A percentile compares a stretch with the other conserved stretches of the same genome.
These are phyloP conservation scores for Aspergillus pseudotamarii DNA, from an alignment of 2,329 filamentous ascomycete genomes.

Conservation along the genomic window DNA sequence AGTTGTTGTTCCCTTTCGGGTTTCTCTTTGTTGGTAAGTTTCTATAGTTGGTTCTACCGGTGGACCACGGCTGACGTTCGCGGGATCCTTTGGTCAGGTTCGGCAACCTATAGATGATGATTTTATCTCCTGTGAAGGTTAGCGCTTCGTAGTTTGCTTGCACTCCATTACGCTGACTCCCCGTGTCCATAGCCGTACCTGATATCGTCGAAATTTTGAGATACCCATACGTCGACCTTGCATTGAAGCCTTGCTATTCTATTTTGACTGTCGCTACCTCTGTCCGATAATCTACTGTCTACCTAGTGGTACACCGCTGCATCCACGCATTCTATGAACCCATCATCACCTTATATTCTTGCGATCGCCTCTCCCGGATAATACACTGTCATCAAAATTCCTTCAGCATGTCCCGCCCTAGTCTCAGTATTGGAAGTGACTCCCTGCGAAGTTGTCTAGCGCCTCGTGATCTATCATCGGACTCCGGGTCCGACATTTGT, in stretches of 20 bases:
- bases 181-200: neutral
- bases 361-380: neutral
- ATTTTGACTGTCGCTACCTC: neutral
- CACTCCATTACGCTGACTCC: neutral
- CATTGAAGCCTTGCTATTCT: neutral
- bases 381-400: neutral
- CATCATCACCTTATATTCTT: neutral
- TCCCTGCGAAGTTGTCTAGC: conserved; percentile 13
- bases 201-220: neutral
- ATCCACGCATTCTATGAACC: neutral
- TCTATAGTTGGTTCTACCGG: neutral
- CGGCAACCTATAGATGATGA: conserved; percentile 1
- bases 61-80: neutral
- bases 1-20: neutral
- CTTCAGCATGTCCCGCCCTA: conserved; percentile 15
- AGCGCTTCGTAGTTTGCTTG: neutral
- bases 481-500: conserved; percentile 16
- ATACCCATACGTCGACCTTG: conserved; percentile 2
- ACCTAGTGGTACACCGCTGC: neutral
- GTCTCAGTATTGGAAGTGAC: conserved; percentile 13
- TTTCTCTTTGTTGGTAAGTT: neutral
- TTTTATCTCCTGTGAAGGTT: conserved; percentile 6
- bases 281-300: neutral
- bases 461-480: conserved; percentile 7
- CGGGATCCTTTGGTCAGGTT: neutral